Evolutionary conservation across 2,329 filamentous ascomycete genomes (phyloP).

Genomic region (Passalora sequoiae): DNA sequence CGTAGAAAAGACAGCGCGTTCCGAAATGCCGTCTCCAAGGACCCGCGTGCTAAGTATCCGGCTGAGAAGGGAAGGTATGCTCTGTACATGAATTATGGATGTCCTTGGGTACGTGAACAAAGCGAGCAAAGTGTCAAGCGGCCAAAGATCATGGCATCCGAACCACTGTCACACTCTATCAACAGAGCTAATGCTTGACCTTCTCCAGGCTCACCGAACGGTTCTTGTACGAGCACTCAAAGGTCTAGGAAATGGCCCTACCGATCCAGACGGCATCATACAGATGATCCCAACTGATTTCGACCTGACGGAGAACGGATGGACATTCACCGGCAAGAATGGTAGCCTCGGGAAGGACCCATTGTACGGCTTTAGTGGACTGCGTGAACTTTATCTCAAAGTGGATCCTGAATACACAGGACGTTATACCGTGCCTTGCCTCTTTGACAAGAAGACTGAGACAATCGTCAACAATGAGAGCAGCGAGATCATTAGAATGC

Average conservation of each 20-base stretch:
- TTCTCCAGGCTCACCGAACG: no score
- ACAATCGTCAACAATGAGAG: constrained; percentile 86
- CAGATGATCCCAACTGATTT: constrained; percentile 44
- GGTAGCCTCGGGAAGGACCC: constrained; percentile 55
- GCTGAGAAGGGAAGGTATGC: constrained; percentile 57
- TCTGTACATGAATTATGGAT: constrained; percentile 56
- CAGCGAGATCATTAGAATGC: constrained; percentile 84
- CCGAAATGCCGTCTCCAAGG: constrained; percentile 51
- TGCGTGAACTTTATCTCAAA: constrained; percentile 57
- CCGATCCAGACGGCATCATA: constrained; percentile 39
- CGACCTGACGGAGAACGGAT: constrained; percentile 50
- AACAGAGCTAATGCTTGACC: no score
- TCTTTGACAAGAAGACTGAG: constrained; percentile 62
- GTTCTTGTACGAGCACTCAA: constrained; percentile 48
- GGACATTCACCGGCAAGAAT: constrained; percentile 63
- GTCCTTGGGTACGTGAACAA: constrained; percentile 64
- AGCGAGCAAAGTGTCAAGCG: no score
- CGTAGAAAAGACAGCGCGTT: constrained; percentile 52
- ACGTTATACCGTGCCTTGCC: constrained; percentile 75
- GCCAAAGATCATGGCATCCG: no score
- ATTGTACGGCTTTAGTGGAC: constrained; percentile 60
- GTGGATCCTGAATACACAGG: constrained; percentile 51
- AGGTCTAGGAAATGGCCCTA: constrained; percentile 33
- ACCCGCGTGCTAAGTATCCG: constrained; percentile 50
- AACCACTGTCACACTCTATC: no score